Evolutionary conservation across 2,329 filamentous ascomycete genomes (phyloP).

Genomic region (Intubia oerlemansii): DNA sequence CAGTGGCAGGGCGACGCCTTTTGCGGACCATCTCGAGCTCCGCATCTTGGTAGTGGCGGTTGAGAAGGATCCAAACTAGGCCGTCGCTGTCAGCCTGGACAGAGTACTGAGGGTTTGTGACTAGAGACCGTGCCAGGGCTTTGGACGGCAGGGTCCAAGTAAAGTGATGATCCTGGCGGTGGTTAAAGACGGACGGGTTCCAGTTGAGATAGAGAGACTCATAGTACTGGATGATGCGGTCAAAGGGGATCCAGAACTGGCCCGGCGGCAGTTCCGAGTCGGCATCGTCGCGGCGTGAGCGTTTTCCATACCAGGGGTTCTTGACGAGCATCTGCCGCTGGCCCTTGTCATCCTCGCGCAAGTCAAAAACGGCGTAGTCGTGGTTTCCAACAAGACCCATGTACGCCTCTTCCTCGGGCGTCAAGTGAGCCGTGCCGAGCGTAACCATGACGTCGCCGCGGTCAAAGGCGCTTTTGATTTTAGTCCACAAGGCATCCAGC

Average conservation of each 20-base stretch:
- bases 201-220: slow-evolving; percentile 95
- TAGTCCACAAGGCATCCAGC: slow-evolving; percentile 53
- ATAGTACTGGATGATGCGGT: slow-evolving; percentile 77
- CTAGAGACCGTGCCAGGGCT: slow-evolving; percentile 30
- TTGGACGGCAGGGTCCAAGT: slow-evolving; percentile 43
- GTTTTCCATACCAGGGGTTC: slow-evolving; percentile 98
- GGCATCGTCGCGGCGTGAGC: too few species aligned
- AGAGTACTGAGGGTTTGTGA: slow-evolving; percentile 52
- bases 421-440: slow-evolving; percentile 70
- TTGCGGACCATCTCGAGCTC: slow-evolving; percentile 35
- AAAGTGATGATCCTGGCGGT: slow-evolving; percentile 80
- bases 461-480: slow-evolving; percentile 53
- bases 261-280: slow-evolving; percentile 19
- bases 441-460: slow-evolving; percentile 72
- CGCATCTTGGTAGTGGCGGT: slow-evolving; percentile 60
- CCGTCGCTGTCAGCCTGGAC: slow-evolving; percentile 35
- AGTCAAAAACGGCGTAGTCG: slow-evolving; percentile 76
- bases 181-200: slow-evolving; percentile 67
- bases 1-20: slow-evolving; percentile 12
- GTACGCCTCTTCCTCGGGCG: slow-evolving; percentile 52
- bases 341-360: slow-evolving; percentile 39
- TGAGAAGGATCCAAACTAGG: slow-evolving; percentile 65
- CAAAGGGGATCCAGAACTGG: slow-evolving; percentile 85
- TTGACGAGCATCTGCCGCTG: slow-evolving; percentile 62
- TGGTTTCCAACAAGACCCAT: slow-evolving; percentile 76